Percentiles rank a stretch among this genome's conserved stretches.
phyloP scores from a whole-genome alignment of 2,329 filamentous ascomycete species.

The Ascochyta viciae-villosae region DNA sequence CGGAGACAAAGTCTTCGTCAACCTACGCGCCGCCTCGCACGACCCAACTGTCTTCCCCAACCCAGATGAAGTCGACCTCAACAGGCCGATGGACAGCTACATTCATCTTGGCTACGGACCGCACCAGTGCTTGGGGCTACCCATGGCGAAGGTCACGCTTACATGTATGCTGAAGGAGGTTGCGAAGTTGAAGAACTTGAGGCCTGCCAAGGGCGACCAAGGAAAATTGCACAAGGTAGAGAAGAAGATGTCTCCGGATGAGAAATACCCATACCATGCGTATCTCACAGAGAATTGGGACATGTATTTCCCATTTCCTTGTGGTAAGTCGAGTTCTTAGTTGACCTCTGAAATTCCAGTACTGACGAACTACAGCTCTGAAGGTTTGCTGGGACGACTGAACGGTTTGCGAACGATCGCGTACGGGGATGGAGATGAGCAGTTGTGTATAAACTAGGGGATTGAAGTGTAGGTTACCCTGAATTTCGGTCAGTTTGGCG shows the following conservation, averaged over 20 bases:
- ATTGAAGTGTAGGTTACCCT: too few species aligned
- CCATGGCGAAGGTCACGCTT: slow-evolving; percentile 53
- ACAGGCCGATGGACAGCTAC: slow-evolving; percentile 51
- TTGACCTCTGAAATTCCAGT: not conserved
- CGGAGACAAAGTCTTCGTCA: slow-evolving; percentile 52
- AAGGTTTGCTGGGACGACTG: slow-evolving; percentile 41
- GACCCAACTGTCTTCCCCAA: slow-evolving; percentile 52
- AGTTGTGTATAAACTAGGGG: not conserved
- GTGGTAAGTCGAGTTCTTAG: slow-evolving; percentile 49
- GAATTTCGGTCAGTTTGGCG: too few species aligned
- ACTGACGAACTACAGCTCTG: slow-evolving; percentile 30
- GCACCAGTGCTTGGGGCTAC: slow-evolving; percentile 53
- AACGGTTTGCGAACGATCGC: not conserved
- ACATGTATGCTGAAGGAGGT: slow-evolving; percentile 57
- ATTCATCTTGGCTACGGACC: slow-evolving; percentile 54
- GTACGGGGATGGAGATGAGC: not conserved
- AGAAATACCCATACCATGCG: slow-evolving; percentile 49
- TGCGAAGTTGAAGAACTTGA: slow-evolving; percentile 48
- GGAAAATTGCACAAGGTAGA: slow-evolving; percentile 54
- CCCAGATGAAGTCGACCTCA: slow-evolving; percentile 49
- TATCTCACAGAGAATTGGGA: slow-evolving; percentile 59
- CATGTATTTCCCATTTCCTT: slow-evolving; percentile 56
- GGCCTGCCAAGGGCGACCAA: slow-evolving; percentile 49
- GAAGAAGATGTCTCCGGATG: slow-evolving; percentile 35
- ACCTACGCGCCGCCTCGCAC: slow-evolving; percentile 52